Conservation (phyloP, 805 yeast species). For the Spathaspora passalidarum region DNA sequence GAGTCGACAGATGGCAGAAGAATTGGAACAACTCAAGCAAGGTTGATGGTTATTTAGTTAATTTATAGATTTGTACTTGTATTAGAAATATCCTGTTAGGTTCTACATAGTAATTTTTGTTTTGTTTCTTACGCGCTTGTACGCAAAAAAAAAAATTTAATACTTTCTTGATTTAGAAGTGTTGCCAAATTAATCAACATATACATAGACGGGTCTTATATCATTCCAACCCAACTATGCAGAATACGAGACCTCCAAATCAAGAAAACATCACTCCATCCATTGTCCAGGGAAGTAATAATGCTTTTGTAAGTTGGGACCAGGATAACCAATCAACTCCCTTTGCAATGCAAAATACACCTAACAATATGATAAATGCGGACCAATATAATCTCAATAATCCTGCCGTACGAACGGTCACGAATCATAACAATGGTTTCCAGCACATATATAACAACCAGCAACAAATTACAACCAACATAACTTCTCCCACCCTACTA, state of each 20-base stretch:
- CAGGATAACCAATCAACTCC: no score
- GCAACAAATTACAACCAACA: neutral
- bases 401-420: neutral
- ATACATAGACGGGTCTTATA: no score
- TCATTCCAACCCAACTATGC: no score
- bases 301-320: neutral
- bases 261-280: neutral
- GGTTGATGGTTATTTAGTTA: neutral
- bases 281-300: neutral
- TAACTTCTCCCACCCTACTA: neutral
- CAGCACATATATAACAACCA: no score
- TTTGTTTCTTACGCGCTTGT: neutral
- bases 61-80: neutral
- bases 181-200: no score
- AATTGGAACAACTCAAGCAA: constrained; percentile 12
- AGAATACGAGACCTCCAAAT: neutral
- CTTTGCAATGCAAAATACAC: no score
- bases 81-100: no score
- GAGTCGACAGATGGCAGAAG: constrained; percentile 39
- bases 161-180: no score
- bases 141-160: neutral
- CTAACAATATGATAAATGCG: no score
- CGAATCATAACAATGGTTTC: no score
- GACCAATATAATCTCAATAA: neutral
- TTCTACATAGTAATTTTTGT: neutral